Conservation (phyloP, 345 rosid genomes). For the Salix purpurea region DNA sequence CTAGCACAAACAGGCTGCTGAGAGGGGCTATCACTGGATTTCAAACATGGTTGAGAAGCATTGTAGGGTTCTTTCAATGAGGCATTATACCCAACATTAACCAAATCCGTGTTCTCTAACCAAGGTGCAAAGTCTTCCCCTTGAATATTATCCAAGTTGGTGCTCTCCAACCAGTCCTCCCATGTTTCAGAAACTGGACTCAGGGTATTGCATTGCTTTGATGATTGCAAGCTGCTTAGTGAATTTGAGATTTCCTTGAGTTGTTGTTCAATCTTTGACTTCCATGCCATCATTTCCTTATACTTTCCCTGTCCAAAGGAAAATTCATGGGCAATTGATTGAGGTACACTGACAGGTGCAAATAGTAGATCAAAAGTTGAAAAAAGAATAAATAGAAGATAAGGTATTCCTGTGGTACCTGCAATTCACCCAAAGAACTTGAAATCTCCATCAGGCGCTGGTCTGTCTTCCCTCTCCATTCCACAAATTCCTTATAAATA, state of each 20-base stretch:
- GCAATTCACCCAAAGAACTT: conserved; percentile 59
- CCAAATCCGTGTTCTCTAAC: conserved; percentile 44
- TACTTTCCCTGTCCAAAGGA: conserved; percentile 43
- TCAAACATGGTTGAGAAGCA: conserved; percentile 32
- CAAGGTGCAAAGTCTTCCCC: conserved; percentile 57
- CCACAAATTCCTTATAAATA: conserved; percentile 46
- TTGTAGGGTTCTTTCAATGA: conserved; percentile 35
- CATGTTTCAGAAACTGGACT: conserved; percentile 62
- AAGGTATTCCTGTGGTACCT: conserved; percentile 41
- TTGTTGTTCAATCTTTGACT: conserved; percentile 62
- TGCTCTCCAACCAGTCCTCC: conserved; percentile 74
- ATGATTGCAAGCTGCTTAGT: conserved; percentile 45
- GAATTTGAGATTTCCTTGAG: conserved; percentile 55
- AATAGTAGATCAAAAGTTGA: not conserved
- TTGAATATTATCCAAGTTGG: conserved; percentile 55
- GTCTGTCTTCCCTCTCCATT: conserved; percentile 62
- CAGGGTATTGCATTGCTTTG: conserved; percentile 45
- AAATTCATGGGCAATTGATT: not conserved
- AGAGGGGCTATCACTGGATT: conserved; percentile 38
- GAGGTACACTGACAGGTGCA: not conserved
- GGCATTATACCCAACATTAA: conserved; percentile 35
- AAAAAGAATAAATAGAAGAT: not conserved
- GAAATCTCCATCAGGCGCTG: conserved; percentile 55
- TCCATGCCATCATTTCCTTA: conserved; percentile 59
- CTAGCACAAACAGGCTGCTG: conserved; percentile 37